Evolutionary conservation across 306 rosid genomes (phyloP), one percentile per base, ranked within the genome.

Genomic region (Acacia confusa): DNA sequence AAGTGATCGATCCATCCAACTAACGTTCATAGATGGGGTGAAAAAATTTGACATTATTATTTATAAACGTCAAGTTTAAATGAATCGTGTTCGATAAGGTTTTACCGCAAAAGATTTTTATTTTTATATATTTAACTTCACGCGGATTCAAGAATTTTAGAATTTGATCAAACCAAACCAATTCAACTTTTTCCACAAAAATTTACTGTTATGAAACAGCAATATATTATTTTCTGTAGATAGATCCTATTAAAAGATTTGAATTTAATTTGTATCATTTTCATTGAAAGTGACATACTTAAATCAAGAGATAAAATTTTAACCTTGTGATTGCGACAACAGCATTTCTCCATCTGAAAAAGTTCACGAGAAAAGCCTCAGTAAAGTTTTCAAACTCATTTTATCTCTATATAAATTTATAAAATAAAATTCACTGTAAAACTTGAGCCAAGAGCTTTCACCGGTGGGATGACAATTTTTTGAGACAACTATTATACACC

Each of bases 261-360:
- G 6, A 13, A 27, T 61, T 61, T 1, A 27, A 25, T 25, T 60
- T 11, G 2, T 20, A 52, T 50, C 16, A 25, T 13, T 81, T 72
- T 72, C 84, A 64, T 9, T 70, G 41, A 16, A 15, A 64, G 12
- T 16, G 70, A 64, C 40, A 16, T 17, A 16, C n/a, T 32, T 64
- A 32, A 30, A 64, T 64, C 17, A 64, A 16, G 9, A 64, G 68
- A 32, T 9, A 66, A 32, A 66, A 66, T 66, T 66, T 32, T 67
- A 36, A 67, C 19, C 16, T 67, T 67, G 14, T 22, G 74, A 70
- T 44, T 41, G 53, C 24, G 75, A 70, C 75, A 70, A 70, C 30
- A 14, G 36, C 74, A 22, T 70, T 70, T 70, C 74, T 70, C 53
- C 27, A 15, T 70, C 34, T 41, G 61, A 77, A 48, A 74, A 73